Conservation (phyloP, 1,284 basidiomycete genomes). For the Phenoliferia sp. region DNA sequence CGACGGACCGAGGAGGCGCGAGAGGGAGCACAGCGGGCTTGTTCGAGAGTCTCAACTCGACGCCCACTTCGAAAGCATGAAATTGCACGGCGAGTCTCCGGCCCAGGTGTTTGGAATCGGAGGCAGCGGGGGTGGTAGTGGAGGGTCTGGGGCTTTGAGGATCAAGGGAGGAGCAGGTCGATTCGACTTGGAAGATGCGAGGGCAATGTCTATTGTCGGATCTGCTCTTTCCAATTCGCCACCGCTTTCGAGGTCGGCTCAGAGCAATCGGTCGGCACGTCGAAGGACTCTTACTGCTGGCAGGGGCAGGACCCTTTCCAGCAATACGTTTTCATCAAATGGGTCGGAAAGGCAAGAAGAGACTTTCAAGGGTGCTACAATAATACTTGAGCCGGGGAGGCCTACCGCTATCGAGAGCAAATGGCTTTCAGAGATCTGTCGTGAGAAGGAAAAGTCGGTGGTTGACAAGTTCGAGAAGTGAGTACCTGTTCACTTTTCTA, state of each 20-base stretch:
- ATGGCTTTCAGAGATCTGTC: conserved; percentile 78
- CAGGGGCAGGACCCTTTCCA: background rate
- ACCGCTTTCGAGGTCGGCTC: conserved; percentile 36
- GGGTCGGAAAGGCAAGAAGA: conserved; percentile 3
- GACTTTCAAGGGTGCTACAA: conserved; percentile 48
- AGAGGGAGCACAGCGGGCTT: too few relatives aligned
- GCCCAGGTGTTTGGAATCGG: background rate
- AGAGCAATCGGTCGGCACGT: conserved; percentile 20
- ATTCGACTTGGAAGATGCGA: conserved; percentile 12
- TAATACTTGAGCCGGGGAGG: conserved; percentile 75
- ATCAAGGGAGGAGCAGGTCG: conserved; percentile 1
- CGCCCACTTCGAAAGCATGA: too few relatives aligned
- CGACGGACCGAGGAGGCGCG: too few relatives aligned
- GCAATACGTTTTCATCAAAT: conserved; percentile 8
- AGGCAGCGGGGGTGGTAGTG: conserved; percentile 14
- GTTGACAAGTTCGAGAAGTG: conserved; percentile 27
- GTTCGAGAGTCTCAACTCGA: too few relatives aligned
- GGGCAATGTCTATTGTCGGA: conserved; percentile 14
- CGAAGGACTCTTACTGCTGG: background rate
- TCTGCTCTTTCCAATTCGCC: background rate
- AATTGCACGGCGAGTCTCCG: background rate
- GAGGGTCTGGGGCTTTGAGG: background rate
- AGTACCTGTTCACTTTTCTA: background rate
- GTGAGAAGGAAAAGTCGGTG: conserved; percentile 57
- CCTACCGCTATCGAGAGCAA: conserved; percentile 67